phyloP scores from a whole-genome alignment of 2,329 filamentous ascomycete genomes.

The Coniochaeta sp. region DNA sequence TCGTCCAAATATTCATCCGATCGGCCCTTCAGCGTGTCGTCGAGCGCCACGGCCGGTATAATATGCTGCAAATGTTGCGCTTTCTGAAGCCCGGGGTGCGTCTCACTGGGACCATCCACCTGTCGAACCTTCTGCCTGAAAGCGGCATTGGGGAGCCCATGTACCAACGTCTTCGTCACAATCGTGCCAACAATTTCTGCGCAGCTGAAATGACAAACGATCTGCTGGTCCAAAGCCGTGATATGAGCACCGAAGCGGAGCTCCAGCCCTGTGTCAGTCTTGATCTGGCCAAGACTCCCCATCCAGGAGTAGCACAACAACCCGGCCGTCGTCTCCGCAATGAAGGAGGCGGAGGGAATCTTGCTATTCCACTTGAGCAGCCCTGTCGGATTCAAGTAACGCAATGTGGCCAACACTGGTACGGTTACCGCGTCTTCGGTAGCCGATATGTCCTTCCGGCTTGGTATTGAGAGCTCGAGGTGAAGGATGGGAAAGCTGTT shows the following conservation, averaged over 20 bases:
- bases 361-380: conserved; percentile 57
- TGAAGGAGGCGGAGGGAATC: conserved; percentile 62
- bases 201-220: conserved; percentile 69
- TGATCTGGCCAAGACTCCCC: conserved; percentile 57
- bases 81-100: too few relatives aligned
- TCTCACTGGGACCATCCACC: too few relatives aligned
- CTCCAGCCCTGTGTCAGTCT: conserved; percentile 48
- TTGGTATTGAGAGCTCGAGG: conserved; percentile 22
- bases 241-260: conserved; percentile 54
- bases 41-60: too few relatives aligned
- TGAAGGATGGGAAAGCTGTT: conserved; percentile 60
- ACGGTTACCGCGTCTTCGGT: conserved; percentile 29
- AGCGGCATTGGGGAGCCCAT: conserved; percentile 11
- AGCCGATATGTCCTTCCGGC: conserved; percentile 17
- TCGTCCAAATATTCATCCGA: conserved; percentile 7
- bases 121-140: too few relatives aligned
- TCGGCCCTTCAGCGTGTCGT: too few relatives aligned
- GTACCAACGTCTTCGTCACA: conserved; percentile 20
- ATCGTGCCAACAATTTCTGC: conserved; percentile 70
- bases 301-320: conserved; percentile 62
- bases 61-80: too few relatives aligned
- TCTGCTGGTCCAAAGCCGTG: conserved; percentile 43
- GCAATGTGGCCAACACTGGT: conserved; percentile 58
- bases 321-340: conserved; percentile 66
- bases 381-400: conserved; percentile 61